Evolutionary conservation across 257 asterid species (phyloP).

Genomic region (Solanum habrochaites): DNA sequence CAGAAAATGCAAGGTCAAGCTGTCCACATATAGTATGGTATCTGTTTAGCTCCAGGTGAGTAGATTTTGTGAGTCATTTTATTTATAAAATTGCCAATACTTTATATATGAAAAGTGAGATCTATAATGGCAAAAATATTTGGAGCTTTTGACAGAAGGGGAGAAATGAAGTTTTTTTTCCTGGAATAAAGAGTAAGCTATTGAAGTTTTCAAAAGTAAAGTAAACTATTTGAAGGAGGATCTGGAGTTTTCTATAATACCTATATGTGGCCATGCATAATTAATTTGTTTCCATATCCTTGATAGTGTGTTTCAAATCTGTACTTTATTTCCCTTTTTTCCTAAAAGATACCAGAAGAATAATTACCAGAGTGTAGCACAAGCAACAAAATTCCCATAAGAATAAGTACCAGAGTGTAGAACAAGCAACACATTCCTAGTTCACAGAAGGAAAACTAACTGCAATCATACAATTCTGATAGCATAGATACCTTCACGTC

Average conservation of each 20-base stretch:
- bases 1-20: neutral
- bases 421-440: neutral
- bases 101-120: neutral
- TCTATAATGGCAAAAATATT: neutral
- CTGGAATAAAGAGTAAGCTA: neutral
- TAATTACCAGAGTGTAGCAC: neutral
- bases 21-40: neutral
- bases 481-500: neutral
- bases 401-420: neutral
- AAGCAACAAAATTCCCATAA: neutral
- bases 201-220: neutral
- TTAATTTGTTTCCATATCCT: neutral
- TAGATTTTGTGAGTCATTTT: neutral
- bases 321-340: neutral
- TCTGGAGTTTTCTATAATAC: neutral
- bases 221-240: neutral
- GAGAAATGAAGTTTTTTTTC: neutral
- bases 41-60: neutral
- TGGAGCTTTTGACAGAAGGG: neutral
- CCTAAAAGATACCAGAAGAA: neutral
- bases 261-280: neutral
- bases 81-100: neutral
- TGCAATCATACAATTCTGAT: neutral
- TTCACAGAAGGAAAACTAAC: neutral
- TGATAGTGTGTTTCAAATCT: neutral